Evolutionary conservation across 164 flowering plant species (phyloP), one percentile per base, ranked within the genome.

Genomic region (Kingdonia uniflora): DNA sequence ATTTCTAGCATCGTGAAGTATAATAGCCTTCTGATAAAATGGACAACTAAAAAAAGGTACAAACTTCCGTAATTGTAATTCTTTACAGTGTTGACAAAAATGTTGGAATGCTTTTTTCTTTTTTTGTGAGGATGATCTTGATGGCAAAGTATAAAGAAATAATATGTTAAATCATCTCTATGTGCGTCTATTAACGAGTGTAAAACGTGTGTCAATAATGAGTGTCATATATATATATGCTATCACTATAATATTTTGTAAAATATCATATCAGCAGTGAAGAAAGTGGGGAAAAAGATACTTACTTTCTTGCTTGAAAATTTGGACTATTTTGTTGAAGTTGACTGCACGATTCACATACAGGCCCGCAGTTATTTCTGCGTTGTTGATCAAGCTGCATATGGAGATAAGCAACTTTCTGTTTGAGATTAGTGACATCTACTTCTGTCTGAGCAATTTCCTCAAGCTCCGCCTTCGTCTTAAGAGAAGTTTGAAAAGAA

Each of bases 381-480:
- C 67, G 70, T 60, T 76, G 76, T 58, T 76, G 80, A 59, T 60
- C 59, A 26, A 89, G 75, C 76, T 79, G 78, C 46, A 42, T 15
- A 29, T 71, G 72, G 33, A 85, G 82, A 62, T 83, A 81, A 69
- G 80, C 82, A 64, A 74, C 73, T 68, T 74, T 85, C 65, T 87
- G 67, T 58, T 79, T 78, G 64, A 94, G 77, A 57, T 65, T 77
- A 53, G n/a, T 53, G 35, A 85, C 67, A 43, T 80, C 85, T 58
- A 74, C 79, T 71, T 84, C 95, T 35, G 79, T 76, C 21, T 35
- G 62, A 60, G 77, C 76, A 47, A 86, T 65, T 65, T 83, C 95
- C 69, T 78, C 74, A 11, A 84, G 69, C 46, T 78, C 84, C 56
- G 65, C 79, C 81, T 67, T 87, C 22, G 66, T 72, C 99, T 94